Base-by-base conservation (phyloP, 352 stramenopile species). In the Pythium plurisporium region DNA sequence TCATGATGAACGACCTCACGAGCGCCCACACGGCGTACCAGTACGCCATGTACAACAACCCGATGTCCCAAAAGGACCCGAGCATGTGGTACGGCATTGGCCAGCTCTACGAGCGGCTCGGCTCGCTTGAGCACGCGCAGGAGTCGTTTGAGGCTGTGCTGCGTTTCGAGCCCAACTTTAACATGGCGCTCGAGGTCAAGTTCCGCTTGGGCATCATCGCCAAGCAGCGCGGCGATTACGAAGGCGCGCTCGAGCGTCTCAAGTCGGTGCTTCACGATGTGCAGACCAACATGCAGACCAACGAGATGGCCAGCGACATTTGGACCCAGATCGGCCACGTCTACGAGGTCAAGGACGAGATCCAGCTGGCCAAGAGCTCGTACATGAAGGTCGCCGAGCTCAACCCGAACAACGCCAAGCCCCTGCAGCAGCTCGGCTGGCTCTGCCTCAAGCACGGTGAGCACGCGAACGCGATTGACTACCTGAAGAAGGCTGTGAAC, bases 11-110 rank as follows among this genome's bases (percentile, higher is more conserved):
- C 72, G 81, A 94, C 63, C 79, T 93, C 53, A 87, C 80, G 66
- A 93, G 82, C 58, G 83, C 83, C 4, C 81, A 93, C 69, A 91
- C 83, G 56, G 83, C 83, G 29, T 93, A 93, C 64, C 83, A 94
- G 65, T 91, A 94, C 64, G 83, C 83, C 48, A 91, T 94, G 81
- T 94, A 91, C 73, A 90, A 94, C 74, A 94, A 91, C 66, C 83
- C 83, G 7, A 88, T 86, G 74, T 91, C 81, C 37, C 81, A 94
- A 65, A 89, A 90, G 60, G 83, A 94, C 54, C 81, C 83, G 19
- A 91, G 85, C 63, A 86, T 94, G 73, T 94, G 83, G 83, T 94
- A 91, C 67, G 83, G 83, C 59, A 94, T 94, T 44, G 83, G 83
- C 9, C 81, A 91, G 69, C 76, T 94, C 47, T 94, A 94, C 62